A percentile compares a stretch with the other conserved stretches of the same genome.
Evolutionary conservation across 345 rosid genomes (phyloP).

Genomic region (Eucalyptus microcorys): DNA sequence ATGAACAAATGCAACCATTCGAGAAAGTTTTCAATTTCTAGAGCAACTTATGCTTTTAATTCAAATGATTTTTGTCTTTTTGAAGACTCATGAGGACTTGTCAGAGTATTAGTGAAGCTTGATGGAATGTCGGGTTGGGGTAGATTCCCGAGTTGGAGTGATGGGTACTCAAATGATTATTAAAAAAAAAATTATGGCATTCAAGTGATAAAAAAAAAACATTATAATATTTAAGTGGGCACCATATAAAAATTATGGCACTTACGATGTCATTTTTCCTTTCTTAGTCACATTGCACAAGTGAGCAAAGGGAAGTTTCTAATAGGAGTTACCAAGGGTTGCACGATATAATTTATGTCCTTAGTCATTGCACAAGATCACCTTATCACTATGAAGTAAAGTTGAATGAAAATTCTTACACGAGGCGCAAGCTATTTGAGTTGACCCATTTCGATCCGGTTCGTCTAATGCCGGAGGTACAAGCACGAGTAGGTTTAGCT

Average conservation of each 20-base stretch:
- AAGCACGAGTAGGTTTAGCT: neutral
- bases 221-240: fast-evolving
- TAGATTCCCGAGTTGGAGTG: no score
- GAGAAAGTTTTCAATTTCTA: no score
- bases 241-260: neutral
- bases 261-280: fast-evolving
- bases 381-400: neutral
- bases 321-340: neutral
- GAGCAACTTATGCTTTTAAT: no score
- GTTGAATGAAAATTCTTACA: neutral
- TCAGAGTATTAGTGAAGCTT: fast-evolving
- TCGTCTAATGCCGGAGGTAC: neutral
- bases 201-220: neutral
- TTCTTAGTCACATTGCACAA: neutral
- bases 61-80: no score
- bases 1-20: no score
- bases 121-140: no score
- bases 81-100: no score
- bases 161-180: no score
- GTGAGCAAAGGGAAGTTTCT: neutral
- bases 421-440: neutral
- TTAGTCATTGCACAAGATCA: neutral
- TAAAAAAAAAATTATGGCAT: neutral
- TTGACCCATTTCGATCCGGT: neutral
- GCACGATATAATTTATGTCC: neutral